These are phyloP conservation scores for Avena sativa DNA, from an alignment of 176 grass and related monocot genomes.

Conservation along the genomic window DNA sequence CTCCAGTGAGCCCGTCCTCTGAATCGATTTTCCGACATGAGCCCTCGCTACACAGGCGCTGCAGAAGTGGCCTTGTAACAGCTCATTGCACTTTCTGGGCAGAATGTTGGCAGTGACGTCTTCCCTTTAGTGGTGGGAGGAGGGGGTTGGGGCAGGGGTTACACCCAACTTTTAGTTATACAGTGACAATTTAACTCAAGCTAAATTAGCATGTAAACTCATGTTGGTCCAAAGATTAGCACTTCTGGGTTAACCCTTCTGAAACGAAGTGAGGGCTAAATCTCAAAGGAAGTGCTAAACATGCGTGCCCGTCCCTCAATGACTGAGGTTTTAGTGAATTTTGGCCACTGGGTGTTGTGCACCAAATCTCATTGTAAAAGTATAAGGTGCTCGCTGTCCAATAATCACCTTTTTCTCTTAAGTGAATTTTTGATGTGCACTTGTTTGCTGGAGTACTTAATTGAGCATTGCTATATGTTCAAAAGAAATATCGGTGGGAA, in stretches of 20 bases:
- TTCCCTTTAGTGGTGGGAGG: background rate
- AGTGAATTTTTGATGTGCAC: background rate
- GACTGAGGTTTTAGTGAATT: background rate
- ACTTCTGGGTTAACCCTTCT: background rate
- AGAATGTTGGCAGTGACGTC: background rate
- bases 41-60: background rate
- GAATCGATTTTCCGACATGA: background rate
- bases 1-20: no score
- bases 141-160: background rate
- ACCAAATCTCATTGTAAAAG: background rate
- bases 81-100: background rate
- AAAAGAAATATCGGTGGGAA: background rate
- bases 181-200: background rate
- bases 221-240: background rate
- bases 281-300: background rate
- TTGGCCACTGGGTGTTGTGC: background rate
- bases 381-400: background rate
- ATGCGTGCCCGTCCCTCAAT: background rate
- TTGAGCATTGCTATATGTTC: slow-evolving; percentile 4
- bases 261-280: background rate
- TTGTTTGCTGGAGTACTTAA: slow-evolving; percentile 2
- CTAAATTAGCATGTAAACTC: background rate
- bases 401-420: background rate
- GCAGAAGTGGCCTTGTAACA: background rate
- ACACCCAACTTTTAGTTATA: background rate